Base-by-base conservation (phyloP, 1,284 basidiomycete species). In the Afroboletus lepidellus region DNA sequence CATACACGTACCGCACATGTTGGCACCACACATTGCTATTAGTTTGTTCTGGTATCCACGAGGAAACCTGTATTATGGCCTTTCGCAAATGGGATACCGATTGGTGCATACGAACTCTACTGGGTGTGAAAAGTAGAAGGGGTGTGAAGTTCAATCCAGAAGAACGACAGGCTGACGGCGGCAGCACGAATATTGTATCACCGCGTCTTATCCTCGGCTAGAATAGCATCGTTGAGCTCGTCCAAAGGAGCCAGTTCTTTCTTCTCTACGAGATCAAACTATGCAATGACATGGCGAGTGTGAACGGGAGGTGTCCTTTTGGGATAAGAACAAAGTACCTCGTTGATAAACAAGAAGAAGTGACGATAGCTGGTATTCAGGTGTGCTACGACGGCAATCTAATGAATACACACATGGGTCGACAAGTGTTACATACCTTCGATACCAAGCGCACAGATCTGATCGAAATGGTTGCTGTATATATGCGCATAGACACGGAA, bases 381-480 rank as follows among this genome's bases (percentile, higher is more conserved):
- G 71, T 99, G 97, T 1, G 96, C 96, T 97, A 63, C 23, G 47
- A 48, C 48, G 15, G n/a, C 39, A 21, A 30, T 32, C n/a, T 11
- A 9, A 34, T 54, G 29, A 56, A 34, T 32, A 37, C 24, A 39
- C 45, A 38, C 18, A 21, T n/a, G 21, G 24, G 11, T 15, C 21
- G 16, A 36, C 18, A 23, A 3, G 27, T 5, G 23, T 33, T 24
- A 60, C 77, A 47, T 59, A 96, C 94, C 94, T 82, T 99, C 97
- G 56, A 99, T 98, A 15, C 94, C 94, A 45, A 99, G 75, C 8
- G 96, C 97, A 71, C 96, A 99, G 56, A 99, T 93, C 67, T 98
- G 96, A 64, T 98, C 96, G 72, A 99, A 99, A 73, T 99, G 97
- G 63, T 95, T 95, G 78, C 96, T 97, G 77, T 99, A 99, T 64